Evolutionary conservation across 306 rosid genomes (phyloP).

Genomic region (Glycine tomentella): DNA sequence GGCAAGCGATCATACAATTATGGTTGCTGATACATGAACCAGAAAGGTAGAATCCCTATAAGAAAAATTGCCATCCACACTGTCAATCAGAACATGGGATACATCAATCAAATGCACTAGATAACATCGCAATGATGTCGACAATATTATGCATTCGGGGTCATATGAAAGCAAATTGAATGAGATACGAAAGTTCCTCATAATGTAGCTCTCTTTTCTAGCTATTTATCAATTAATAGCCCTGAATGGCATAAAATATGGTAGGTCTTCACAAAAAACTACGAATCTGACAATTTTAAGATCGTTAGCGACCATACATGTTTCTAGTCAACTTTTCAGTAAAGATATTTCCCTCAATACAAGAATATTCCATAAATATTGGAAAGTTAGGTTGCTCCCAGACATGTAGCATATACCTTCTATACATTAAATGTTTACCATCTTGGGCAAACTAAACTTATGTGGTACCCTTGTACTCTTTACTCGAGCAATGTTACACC

Average conservation of each 20-base stretch:
- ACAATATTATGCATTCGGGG: slow-evolving; percentile 17
- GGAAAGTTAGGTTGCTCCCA: slow-evolving; percentile 12
- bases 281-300: slow-evolving; percentile 6
- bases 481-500: neutral
- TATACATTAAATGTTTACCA: slow-evolving; percentile 7
- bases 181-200: slow-evolving; percentile 13
- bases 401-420: neutral
- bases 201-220: neutral
- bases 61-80: slow-evolving; percentile 19
- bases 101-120: slow-evolving; percentile 19
- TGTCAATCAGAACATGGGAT: slow-evolving; percentile 31
- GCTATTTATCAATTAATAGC: slow-evolving; percentile 17
- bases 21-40: slow-evolving; percentile 35
- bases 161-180: slow-evolving; percentile 27
- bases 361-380: slow-evolving; percentile 2
- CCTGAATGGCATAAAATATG: neutral
- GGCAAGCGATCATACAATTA: slow-evolving; percentile 7
- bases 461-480: neutral
- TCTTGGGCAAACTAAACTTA: slow-evolving; percentile 2
- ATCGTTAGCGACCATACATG: slow-evolving; percentile 7
- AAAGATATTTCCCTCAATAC: neutral
- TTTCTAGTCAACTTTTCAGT: slow-evolving; percentile 30
- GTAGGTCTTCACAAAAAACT: slow-evolving; percentile 15
- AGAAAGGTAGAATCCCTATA: slow-evolving; percentile 14
- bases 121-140: slow-evolving; percentile 40